Evolutionary conservation across 257 asterid genomes (phyloP), one percentile per base, ranked within the genome.

Genomic region (Ehretia macrophylla): DNA sequence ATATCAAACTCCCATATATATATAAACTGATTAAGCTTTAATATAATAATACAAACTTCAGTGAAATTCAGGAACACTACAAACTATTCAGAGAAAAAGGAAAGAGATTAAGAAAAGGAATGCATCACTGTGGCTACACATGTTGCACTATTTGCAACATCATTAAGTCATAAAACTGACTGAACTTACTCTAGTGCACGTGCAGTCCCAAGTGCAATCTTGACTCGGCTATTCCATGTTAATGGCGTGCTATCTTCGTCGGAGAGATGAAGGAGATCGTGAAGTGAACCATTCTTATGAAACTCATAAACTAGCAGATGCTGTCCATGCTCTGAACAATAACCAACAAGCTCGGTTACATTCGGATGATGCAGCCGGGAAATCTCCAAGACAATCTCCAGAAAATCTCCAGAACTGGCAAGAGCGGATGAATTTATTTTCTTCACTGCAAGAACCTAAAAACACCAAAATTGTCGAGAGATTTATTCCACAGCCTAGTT

Each of bases 171-270:
- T n/a, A n/a, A n/a, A 27, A 27, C 35, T 27, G 35, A n/a, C 35
- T 42, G 12, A 52, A 69, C 96, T 68, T 76, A 92, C 99, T 92
- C 97, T 39, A 92, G 75, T 38, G 97, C 99, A 65, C 96, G 83
- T 47, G 99, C 99, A 61, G 91, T 80, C 61, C 99, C 99, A 62
- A 92, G 55, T 17, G 99, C 97, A 72, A 92, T 88, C 91, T 86
- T 88, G 66, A 92, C 96, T 18, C 99, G 85, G 67, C 65, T 80
- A 69, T 88, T 92, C 99, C 99, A 92, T 0, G 95, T 86, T 51
- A 92, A 69, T 39, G 97, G 95, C 72, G 80, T 86, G 66, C 77
- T 81, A 45, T 71, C 75, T 62, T 92, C 99, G 46, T 92, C 97
- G 0, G 89, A 70, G 39, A 92, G 85, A 63, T 92, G 95, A 67